Conservation (phyloP, 148 eudicot species). For the Silene uniflora region DNA sequence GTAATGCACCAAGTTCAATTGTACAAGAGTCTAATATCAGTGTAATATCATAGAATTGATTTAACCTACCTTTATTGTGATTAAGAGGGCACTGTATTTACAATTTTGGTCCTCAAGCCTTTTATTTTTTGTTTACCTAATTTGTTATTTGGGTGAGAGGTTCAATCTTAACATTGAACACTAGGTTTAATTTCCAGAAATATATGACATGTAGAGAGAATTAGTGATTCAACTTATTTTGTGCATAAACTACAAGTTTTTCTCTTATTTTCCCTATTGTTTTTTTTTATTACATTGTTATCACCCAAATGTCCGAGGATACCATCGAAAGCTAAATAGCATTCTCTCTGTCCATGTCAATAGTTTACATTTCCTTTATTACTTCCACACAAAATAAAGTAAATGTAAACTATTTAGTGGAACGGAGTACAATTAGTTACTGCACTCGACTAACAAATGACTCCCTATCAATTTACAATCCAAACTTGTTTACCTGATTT, state of each 20-base stretch:
- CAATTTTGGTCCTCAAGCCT: not conserved
- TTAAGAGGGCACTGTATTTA: slow-evolving; percentile 18
- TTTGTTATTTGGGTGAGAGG: not conserved
- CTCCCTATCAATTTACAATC: too few relatives aligned
- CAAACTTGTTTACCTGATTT: too few relatives aligned
- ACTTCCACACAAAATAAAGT: too few relatives aligned
- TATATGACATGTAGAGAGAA: not conserved
- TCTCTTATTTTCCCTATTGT: too few relatives aligned
- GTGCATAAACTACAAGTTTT: slow-evolving; percentile 1
- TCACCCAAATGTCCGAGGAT: too few relatives aligned
- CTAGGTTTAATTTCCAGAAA: slow-evolving; percentile 6
- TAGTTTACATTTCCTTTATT: too few relatives aligned
- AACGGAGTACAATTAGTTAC: too few relatives aligned
- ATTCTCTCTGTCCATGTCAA: too few relatives aligned
- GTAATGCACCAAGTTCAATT: slow-evolving; percentile 14
- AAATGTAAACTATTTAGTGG: too few relatives aligned
- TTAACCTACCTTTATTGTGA: slow-evolving; percentile 2
- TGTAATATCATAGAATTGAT: slow-evolving; percentile 3
- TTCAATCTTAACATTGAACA: slow-evolving; percentile 4
- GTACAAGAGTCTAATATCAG: slow-evolving; percentile 21
- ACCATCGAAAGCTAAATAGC: too few relatives aligned
- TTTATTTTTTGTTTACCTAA: not conserved
- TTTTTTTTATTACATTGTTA: too few relatives aligned
- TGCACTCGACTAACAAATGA: too few relatives aligned
- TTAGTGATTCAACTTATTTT: not conserved